Base-by-base conservation (phyloP, 495 filamentous ascomycete genomes). In the Haplographium delicatum region DNA sequence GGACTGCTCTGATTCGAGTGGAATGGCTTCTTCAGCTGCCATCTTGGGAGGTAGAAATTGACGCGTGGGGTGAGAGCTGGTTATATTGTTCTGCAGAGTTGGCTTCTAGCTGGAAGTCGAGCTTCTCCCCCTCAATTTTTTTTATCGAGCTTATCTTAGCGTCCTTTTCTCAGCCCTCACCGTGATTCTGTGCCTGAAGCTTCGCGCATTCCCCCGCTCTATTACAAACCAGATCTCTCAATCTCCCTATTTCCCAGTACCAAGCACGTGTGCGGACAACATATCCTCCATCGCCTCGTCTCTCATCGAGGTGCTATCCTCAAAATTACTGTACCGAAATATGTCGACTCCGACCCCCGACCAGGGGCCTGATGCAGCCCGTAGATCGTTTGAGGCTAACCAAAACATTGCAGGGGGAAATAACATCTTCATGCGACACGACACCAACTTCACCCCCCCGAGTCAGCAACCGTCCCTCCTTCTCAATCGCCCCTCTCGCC, bases 381-480 rank as follows among this genome's bases (percentile, higher is more conserved):
- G 28, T 7, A 31, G 13, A 13, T 31, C 28, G 7, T 31, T n/a
- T n/a, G n/a, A n/a, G n/a, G n/a, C n/a, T n/a, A n/a, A n/a, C n/a
- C n/a, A n/a, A n/a, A 41, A 41, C 35, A 42, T 37, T 47, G 13
- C 48, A 46, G 42, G 47, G 54, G 54, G 15, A 38, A 18, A 18
- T 18, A 20, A 15, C 13, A 16, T 28, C 49, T 53, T 60, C 48
- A 50, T 56, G 52, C 57, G 39, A 49, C 47, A 48, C 43, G 15
- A 41, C 56, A 47, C 11, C 44, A 34, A 19, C 18, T 16, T 4
- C 33, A 18, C 46, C 31, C 33, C 27, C 35, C 30, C 26, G 34
- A 34, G 39, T 53, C 53, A 42, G 26, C 48, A 33, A 45, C 9
- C 23, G 3, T 26, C 20, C 40, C 28, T 9, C 25, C 44, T 42